Evolutionary conservation across 768 basidiomycete species (phyloP), one percentile per base, ranked within the genome.

Genomic region (Glaciozyma martinii): DNA sequence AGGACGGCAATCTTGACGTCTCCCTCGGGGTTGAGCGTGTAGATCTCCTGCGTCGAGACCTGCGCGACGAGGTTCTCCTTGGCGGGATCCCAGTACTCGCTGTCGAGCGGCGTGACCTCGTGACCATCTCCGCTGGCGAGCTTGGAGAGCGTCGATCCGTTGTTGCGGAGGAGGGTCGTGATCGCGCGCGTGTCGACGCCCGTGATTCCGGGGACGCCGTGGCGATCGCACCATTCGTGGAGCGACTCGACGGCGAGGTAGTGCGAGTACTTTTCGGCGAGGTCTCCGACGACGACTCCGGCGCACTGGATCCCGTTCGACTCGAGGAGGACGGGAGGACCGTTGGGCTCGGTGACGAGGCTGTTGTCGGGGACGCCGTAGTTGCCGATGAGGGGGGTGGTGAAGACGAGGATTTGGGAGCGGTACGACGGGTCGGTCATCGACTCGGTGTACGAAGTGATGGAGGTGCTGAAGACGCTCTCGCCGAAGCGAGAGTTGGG

Each of bases 381-480:
- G 77, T 99, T 99, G 47, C 95, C 95, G 70, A 99, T 95, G 78
- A 99, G 84, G 15, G 95, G 95, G 0, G 93, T 88, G 52, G 95
- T 99, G 80, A 99, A 99, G 63, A 99, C 95, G 68, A 99, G 84
- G 74, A 99, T 94, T 78, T 99, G 95, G 58, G 90, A 88, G 42
- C 90, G 88, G 78, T 99, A 98, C 12, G 95, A 98, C 10, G 95
- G 95, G 76, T 99, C 95, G 44, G 95, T 99, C 95, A 99, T 97
- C 12, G 91, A 95, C 78, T 99, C 95, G 55, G 94, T 98, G 77
- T 99, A 99, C 47, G 92, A 95, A 1, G 95, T 99, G 76, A 99
- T 99, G 50, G 91, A 93, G 40, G 95, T 99, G 19, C 91, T 94
- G 78, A 99, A 99, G 33, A 99, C 95, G 1, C 94, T 95, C 81